phyloP scores from a whole-genome alignment of 345 rosid species.

The Bruguiera parviflora region DNA sequence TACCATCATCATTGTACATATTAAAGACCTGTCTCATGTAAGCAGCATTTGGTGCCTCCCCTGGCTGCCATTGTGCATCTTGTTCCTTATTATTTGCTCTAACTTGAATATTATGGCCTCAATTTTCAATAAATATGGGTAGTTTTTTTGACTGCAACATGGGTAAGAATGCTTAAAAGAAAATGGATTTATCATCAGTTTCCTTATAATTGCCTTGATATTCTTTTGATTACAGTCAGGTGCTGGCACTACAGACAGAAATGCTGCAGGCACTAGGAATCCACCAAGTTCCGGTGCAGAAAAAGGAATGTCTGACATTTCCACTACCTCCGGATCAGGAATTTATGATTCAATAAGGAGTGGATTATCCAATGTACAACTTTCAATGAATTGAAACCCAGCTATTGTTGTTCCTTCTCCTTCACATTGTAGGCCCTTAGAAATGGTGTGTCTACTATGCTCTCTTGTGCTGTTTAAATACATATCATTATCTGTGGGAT shows the following conservation, averaged over 20 bases:
- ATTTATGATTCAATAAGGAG: slow-evolving; percentile 35
- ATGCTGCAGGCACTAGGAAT: slow-evolving; percentile 17
- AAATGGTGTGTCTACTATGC: slow-evolving; percentile 26
- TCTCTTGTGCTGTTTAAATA: not conserved
- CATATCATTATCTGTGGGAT: not conserved
- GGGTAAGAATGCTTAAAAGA: not conserved
- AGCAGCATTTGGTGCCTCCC: slow-evolving; percentile 17
- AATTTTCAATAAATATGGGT: too few relatives aligned
- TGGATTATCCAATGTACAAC: slow-evolving; percentile 35
- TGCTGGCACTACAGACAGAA: slow-evolving; percentile 23
- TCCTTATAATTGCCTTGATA: slow-evolving; percentile 1
- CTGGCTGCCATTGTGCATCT: not conserved
- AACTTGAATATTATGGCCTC: too few relatives aligned
- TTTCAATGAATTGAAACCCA: slow-evolving; percentile 32
- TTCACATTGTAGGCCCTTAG: slow-evolving; percentile 26
- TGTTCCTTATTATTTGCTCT: too few relatives aligned
- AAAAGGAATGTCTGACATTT: slow-evolving; percentile 26
- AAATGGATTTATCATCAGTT: not conserved
- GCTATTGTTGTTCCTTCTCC: slow-evolving; percentile 44
- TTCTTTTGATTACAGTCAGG: slow-evolving; percentile 33
- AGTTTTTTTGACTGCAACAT: too few relatives aligned
- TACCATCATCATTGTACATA: slow-evolving; percentile 80
- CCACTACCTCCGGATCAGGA: slow-evolving; percentile 36
- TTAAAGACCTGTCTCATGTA: slow-evolving; percentile 62
- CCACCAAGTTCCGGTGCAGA: slow-evolving; percentile 26